phyloP scores from a whole-genome alignment of 768 basidiomycete species.

The Leccinum sublutescens region DNA sequence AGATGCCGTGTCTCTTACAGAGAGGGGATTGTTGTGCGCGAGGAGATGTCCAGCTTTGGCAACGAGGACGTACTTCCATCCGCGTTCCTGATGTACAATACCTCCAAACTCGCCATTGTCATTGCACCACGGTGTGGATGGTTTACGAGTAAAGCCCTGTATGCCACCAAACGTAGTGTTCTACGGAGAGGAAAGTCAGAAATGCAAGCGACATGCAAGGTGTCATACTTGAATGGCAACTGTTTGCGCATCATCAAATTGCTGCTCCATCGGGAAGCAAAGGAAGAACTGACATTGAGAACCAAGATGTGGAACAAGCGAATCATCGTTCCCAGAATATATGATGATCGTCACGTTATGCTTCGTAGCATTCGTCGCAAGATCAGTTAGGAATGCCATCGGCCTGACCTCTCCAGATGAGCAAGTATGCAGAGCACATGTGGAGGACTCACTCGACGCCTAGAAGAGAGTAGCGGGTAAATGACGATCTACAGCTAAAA shows the following conservation, averaged over 20 bases:
- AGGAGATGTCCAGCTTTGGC: slow-evolving; percentile 40
- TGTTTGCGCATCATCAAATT: slow-evolving; percentile 21
- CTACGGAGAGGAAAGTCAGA: no score
- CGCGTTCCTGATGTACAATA: no score
- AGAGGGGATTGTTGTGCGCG: slow-evolving; percentile 32
- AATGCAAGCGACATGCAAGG: background rate
- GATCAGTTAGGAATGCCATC: slow-evolving; percentile 39
- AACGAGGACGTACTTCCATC: slow-evolving; percentile 24
- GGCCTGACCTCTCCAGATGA: slow-evolving; percentile 38
- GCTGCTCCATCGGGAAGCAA: background rate
- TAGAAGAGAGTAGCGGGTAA: slow-evolving; percentile 4
- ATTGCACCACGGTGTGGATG: no score
- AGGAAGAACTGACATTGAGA: slow-evolving; percentile 50
- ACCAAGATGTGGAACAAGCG: slow-evolving; percentile 57
- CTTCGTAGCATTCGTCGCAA: slow-evolving; percentile 48
- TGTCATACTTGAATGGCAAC: slow-evolving; percentile 51
- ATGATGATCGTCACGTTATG: slow-evolving; percentile 49
- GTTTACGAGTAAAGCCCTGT: no score
- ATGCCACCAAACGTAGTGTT: no score
- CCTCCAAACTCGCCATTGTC: no score
- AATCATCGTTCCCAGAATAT: slow-evolving; percentile 71
- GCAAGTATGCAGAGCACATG: background rate
- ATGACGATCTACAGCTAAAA: no score
- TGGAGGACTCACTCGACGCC: slow-evolving; percentile 35
- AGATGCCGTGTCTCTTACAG: slow-evolving; percentile 36